Evolutionary conservation across 169 alveolate genomes (phyloP).

Genomic region (Plasmodium gaboni): DNA sequence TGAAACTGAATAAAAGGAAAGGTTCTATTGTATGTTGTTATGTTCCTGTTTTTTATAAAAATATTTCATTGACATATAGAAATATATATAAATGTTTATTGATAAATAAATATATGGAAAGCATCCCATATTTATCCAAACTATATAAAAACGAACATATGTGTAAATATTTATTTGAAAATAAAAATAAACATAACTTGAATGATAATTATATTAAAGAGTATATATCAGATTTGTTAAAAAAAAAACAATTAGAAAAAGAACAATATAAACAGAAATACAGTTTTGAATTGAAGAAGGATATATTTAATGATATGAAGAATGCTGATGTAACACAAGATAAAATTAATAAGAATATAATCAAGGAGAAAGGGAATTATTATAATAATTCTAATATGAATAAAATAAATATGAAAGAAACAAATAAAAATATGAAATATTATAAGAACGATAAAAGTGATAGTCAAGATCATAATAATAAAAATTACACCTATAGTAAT

Average conservation of each 20-base stretch:
- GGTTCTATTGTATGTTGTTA: constrained; percentile 47
- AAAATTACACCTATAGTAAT: too few relatives aligned
- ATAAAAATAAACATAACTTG: background rate
- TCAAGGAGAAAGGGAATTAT: too few relatives aligned
- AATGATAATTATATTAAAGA: background rate
- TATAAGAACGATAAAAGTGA: too few relatives aligned
- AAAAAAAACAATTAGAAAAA: background rate
- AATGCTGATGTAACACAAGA: too few relatives aligned
- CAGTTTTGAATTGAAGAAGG: too few relatives aligned
- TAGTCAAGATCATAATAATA: too few relatives aligned
- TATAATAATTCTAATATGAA: too few relatives aligned
- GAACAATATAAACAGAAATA: background rate
- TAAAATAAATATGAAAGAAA: too few relatives aligned
- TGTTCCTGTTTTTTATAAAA: constrained; percentile 58
- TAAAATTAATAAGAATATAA: too few relatives aligned
- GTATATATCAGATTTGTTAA: background rate
- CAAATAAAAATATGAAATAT: too few relatives aligned
- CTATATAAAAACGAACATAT: constrained; percentile 9
- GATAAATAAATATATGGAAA: constrained; percentile 38
- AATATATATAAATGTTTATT: constrained; percentile 61
- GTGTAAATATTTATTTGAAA: background rate
- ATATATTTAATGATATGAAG: too few relatives aligned
- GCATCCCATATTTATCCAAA: constrained; percentile 23
- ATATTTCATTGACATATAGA: constrained; percentile 36
- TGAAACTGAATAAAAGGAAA: background rate